Evolutionary conservation across 139 green algal species (phyloP), one percentile per base, ranked within the genome.

Genomic region (Trebouxia sp.): DNA sequence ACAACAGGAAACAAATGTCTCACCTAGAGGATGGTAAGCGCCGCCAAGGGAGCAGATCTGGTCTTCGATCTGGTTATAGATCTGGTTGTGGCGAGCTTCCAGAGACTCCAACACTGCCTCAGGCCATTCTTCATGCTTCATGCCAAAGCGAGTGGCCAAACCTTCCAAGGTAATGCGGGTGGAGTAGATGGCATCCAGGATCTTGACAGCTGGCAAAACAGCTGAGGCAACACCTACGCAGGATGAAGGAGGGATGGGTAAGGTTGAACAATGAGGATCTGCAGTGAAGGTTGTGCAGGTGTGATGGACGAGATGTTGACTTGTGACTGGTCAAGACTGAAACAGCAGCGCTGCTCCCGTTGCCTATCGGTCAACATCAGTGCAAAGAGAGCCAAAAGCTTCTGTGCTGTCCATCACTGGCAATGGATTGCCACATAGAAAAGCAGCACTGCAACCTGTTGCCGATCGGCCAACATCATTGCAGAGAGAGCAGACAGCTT

Each of bases 181-280:
- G 0, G 83, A 78, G 67, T 97, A 97, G 70, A 96, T 85, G 43
- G 86, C 82, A 75, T 97, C 92, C 75, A 97, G 80, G 55, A 93
- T 85, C 51, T 87, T 79, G 55, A 95, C 47, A 9, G 83, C 85
- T 12, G 88, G 87, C 32, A 58, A 62, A 47, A 89, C 85, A 26
- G 86, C 83, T 15, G 86, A 83, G 37, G 86, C 86, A 47, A 95
- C 37, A 15, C 91, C 91, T 85, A 69, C 38, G 38, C 42, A 3
- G 14, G 26, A 11, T 22, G 3, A 55, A 53, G 5, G 67, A 76
- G n/a, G 38, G 1, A 9, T 55, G 2, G 20, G 67, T 43, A 56
- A 12, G 15, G 12, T 15, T 56, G 48, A 30, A 32, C 79, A 65
- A n/a, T n/a, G n/a, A n/a, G n/a, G n/a, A n/a, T n/a, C n/a, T n/a